Conservation (phyloP, 768 basidiomycete genomes). For the Trametes cubensis region DNA sequence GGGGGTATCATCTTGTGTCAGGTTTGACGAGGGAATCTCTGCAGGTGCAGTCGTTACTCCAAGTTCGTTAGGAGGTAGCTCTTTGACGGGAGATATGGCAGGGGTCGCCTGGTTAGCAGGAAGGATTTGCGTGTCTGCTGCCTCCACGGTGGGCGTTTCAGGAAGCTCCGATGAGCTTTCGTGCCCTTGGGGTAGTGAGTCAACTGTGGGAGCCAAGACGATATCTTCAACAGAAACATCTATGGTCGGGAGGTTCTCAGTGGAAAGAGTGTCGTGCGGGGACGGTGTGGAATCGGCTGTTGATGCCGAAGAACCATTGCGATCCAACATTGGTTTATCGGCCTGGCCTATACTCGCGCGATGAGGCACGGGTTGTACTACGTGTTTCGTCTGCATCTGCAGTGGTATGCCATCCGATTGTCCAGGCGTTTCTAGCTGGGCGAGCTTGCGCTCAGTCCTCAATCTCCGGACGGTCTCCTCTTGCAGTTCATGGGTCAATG, state of each 20-base stretch:
- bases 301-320: not conserved
- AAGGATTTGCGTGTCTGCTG: not conserved
- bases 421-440: slow-evolving; percentile 1
- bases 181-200: not conserved
- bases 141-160: not conserved
- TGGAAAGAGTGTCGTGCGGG: not conserved
- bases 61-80: not conserved
- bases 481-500: slow-evolving; percentile 61
- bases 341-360: not conserved
- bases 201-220: slow-evolving; percentile 4
- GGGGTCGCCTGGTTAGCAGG: not conserved
- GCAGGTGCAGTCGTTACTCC: not conserved
- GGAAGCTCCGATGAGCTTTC: no score
- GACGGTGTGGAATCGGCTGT: not conserved
- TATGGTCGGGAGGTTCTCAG: not conserved
- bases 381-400: slow-evolving; percentile 6
- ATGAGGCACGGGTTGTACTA: slow-evolving; percentile 13
- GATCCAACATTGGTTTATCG: not conserved
- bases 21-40: not conserved
- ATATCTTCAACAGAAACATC: slow-evolving; percentile 10
- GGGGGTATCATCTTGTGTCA: slow-evolving; percentile 5
- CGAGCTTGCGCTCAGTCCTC: slow-evolving; percentile 41
- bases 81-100: no score
- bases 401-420: slow-evolving; percentile 7
- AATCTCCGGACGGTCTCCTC: slow-evolving; percentile 55